phyloP scores from a whole-genome alignment of 495 filamentous ascomycete species.

The Parathielavia appendiculata region DNA sequence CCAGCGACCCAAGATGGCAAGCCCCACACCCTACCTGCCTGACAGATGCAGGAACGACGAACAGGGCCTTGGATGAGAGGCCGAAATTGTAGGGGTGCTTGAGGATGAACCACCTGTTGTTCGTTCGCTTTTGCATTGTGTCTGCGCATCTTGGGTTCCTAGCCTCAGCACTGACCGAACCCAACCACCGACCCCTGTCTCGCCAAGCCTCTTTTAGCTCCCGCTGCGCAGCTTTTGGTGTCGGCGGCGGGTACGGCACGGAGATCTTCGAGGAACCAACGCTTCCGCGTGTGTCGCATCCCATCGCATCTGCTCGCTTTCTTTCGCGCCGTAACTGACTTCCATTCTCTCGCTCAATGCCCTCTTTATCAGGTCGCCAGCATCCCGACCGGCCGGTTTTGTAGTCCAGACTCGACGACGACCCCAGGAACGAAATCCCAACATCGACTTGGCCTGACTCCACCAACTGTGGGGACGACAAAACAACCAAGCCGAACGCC shows the following conservation, averaged over 20 bases:
- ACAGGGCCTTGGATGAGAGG: neutral
- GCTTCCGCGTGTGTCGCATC: neutral
- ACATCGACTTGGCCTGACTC: neutral
- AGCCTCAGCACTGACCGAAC: neutral
- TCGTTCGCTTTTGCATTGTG: neutral
- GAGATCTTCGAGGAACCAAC: constrained; percentile 10
- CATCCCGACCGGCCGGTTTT: neutral
- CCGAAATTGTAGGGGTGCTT: too few relatives aligned
- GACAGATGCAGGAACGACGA: constrained; percentile 3
- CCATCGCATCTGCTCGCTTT: constrained; percentile 4
- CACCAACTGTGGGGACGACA: constrained; percentile 3
- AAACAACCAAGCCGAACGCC: constrained; percentile 5
- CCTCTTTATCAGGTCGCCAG: neutral
- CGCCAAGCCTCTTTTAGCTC: constrained; percentile 14
- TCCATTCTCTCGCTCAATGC: neutral
- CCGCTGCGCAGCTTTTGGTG: constrained; percentile 1
- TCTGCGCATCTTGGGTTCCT: neutral
- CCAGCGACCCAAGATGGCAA: neutral
- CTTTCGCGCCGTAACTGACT: neutral
- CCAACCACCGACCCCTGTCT: constrained; percentile 8
- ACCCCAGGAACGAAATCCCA: too few relatives aligned
- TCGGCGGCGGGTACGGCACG: constrained; percentile 3
- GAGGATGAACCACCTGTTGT: neutral
- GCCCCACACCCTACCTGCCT: constrained; percentile 1
- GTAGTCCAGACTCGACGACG: constrained; percentile 2